Percentiles rank a stretch among this genome's conserved stretches.
phyloP scores from a whole-genome alignment of 2,329 filamentous ascomycete genomes.

The Colletotrichum tabaci region DNA sequence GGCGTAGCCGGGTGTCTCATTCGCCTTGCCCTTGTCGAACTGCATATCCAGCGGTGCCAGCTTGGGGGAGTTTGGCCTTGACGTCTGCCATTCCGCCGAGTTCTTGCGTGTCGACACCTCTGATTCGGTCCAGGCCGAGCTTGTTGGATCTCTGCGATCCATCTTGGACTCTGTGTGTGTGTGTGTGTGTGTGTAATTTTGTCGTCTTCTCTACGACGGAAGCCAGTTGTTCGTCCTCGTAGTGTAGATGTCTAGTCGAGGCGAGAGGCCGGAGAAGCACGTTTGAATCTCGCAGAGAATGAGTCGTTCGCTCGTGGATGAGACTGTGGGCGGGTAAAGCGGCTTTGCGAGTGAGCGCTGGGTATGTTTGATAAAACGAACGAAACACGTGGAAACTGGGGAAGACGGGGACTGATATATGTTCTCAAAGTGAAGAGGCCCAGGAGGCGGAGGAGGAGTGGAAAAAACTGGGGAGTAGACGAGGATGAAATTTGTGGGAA shows the following conservation, averaged over 20 bases:
- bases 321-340: neutral
- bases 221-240: neutral
- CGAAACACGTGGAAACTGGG: constrained; percentile 1
- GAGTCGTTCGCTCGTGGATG: constrained; percentile 23
- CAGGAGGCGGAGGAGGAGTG: too few relatives aligned
- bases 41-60: constrained; percentile 34
- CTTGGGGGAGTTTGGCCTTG: constrained; percentile 39
- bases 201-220: neutral
- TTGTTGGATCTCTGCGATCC: constrained; percentile 33
- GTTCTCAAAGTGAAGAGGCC: constrained; percentile 9
- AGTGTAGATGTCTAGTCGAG: constrained; percentile 21
- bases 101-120: constrained; percentile 41
- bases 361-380: neutral
- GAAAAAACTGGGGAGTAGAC: constrained; percentile 14
- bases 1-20: constrained; percentile 28
- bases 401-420: constrained; percentile 18
- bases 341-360: constrained; percentile 23
- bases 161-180: constrained; percentile 12
- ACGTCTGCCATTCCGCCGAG: constrained; percentile 39
- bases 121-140: constrained; percentile 39
- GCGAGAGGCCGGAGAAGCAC: constrained; percentile 13
- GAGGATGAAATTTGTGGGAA: constrained; percentile 3
- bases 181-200: neutral
- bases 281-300: constrained; percentile 39
- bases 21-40: constrained; percentile 37